Percentiles rank a stretch among this genome's conserved stretches.
phyloP scores from a whole-genome alignment of 2,329 filamentous ascomycete species.

The Ophiocordyceps unilateralis region DNA sequence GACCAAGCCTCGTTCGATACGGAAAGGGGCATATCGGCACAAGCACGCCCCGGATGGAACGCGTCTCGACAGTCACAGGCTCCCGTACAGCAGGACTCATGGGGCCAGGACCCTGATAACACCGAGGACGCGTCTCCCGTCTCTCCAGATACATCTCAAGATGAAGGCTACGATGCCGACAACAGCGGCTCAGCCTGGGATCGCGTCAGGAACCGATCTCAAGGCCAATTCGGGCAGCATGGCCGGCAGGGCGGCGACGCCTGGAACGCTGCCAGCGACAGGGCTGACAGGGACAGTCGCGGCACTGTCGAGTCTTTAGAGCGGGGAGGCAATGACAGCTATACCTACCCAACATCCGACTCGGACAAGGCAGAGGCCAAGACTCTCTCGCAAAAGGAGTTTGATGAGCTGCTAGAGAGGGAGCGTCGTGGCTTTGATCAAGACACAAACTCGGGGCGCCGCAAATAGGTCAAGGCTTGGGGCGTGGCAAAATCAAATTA shows the following conservation, averaged over 20 bases:
- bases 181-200: conserved; percentile 24
- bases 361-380: conserved; percentile 21
- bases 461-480: conserved; percentile 4
- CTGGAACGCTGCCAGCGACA: conserved; percentile 5
- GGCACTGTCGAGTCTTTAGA: conserved; percentile 9
- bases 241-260: conserved; percentile 6
- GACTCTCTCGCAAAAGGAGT: conserved; percentile 31
- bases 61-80: conserved; percentile 1
- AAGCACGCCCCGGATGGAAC: conserved; percentile 5
- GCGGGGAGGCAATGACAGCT: conserved; percentile 10
- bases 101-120: conserved; percentile 11
- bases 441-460: conserved; percentile 10
- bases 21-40: neutral
- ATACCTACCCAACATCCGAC: conserved; percentile 17
- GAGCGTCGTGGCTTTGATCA: conserved; percentile 19
- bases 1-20: neutral
- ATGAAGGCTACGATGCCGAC: conserved; percentile 3
- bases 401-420: conserved; percentile 29
- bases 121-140: conserved; percentile 27
- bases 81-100: conserved; percentile 4
- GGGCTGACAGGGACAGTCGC: conserved; percentile 6
- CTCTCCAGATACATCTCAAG: conserved; percentile 13
- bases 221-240: conserved; percentile 9
- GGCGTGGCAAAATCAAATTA: neutral
- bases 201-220: conserved; percentile 21